Base-by-base conservation (phyloP, 257 asterid species). In the Rehmannia glutinosa region DNA sequence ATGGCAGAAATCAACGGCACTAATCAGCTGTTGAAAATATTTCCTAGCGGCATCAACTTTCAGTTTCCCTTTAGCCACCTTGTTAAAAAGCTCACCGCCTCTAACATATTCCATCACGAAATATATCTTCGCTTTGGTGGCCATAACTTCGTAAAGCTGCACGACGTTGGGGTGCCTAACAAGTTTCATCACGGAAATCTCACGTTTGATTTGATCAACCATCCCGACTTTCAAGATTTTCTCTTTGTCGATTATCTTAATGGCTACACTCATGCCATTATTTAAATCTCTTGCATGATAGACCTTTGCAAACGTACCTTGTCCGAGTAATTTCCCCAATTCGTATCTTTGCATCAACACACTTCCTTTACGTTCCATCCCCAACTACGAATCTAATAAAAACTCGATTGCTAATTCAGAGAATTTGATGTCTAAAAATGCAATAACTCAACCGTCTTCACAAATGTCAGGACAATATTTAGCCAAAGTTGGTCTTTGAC, bases 281-380 rank as follows among this genome's bases (percentile, higher is more conserved):
- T 73, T 66, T 54, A 92, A 28, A 23, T 84, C 80, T 66, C 89
- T 81, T 2, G 87, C 98, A 46, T 75, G 95, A 77, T 87, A 70
- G 15, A 91, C 98, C 84, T 89, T 89, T 16, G 98, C 97, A 51
- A 85, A 89, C 71, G 86, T 81, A 17, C 97, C 98, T 77, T 92
- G 97, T 43, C 98, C 98, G 16, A 92, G 83, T 77, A 87, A 42
- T 79, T 86, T 89, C 70, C 97, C 96, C 59, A 92, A 30, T 81
- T 87, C 96, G 25, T 85, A 92, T 58, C 75, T 76, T 38, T 82
- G 72, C 95, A 92, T 82, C 80, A 89, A 58, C 1, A 80, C 47
- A 27, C 76, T 59, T 38, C 84, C 83, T 69, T 85, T 77, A 30
- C 41, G 72, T 49, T 85, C 96, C 96, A 89, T 91, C 62, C 15